Base-by-base conservation (phyloP, 257 asterid species). In the Solanum paucissectum region DNA sequence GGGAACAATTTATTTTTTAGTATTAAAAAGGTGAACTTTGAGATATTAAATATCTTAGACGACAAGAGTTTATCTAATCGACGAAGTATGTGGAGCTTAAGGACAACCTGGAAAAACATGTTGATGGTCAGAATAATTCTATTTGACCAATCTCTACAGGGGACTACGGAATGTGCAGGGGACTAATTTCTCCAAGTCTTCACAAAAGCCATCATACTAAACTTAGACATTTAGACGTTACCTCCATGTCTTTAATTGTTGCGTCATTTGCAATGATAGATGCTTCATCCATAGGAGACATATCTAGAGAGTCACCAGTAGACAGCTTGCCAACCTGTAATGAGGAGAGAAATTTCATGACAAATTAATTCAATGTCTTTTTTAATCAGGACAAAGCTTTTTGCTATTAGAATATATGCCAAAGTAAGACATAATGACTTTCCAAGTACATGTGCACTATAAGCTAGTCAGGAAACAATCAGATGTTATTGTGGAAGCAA, bases 231-330 rank as follows among this genome's bases (percentile, higher is more conserved):
- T 40, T n/a, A 62, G 46, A 84, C 36, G 44, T 21, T 93, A 97
- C 99, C 98, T 97, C 99, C 98, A 97, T 96, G 90, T 97, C 99
- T 91, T 97, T 97, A 27, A 95, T 76, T 33, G 98, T 90, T 49
- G 99, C 98, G 74, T 92, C 96, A 90, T 97, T 97, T 86, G 98
- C 94, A 86, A 81, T 23, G 20, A 97, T 96, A 64, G 94, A 89
- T 68, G 93, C 92, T 94, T 96, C 99, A 91, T 97, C 99, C 18
- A 91, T 92, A 37, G 99, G 92, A 86, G 93, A 90, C 94, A 97
- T 97, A 87, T 97, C 99, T 86, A 97, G 92, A 79, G 99, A 97
- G 90, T 97, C 99, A 20, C 99, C 99, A 11, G 99, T 97, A 60
- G 99, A 95, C 90, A 97, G 91, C 91, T 92, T 97, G 36, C 98